Percentiles rank a stretch among this genome's conserved stretches.
These are phyloP conservation scores for Acrasis kona DNA, from an alignment of 78 protist genomes.

Conservation along the genomic window DNA sequence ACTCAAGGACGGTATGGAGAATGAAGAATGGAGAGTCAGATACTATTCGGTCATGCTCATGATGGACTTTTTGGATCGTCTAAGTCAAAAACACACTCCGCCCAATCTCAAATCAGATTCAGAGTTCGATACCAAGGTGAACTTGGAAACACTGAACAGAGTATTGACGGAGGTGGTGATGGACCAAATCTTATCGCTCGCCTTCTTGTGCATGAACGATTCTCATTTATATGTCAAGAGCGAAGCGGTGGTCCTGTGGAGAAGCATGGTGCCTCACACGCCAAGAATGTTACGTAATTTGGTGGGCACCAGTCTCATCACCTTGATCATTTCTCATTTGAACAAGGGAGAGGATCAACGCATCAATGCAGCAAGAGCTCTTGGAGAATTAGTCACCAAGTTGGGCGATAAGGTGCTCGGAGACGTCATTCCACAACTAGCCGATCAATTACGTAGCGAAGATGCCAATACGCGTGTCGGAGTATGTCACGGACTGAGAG, in stretches of 20 bases:
- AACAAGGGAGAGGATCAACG: not conserved
- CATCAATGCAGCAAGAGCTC: constrained; percentile 49
- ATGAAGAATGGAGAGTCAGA: constrained; percentile 79
- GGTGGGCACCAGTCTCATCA: not conserved
- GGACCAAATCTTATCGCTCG: not conserved
- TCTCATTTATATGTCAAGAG: not conserved
- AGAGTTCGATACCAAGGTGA: not conserved
- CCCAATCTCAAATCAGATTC: too few species aligned
- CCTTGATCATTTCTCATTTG: not conserved
- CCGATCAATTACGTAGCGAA: not conserved
- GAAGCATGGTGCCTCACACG: not conserved
- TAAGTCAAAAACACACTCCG: too few species aligned
- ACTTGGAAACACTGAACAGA: not conserved
- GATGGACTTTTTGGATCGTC: constrained; percentile 55
- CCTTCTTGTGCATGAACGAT: not conserved
- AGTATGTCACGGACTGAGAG: constrained; percentile 75
- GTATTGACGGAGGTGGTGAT: not conserved
- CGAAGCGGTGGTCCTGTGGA: not conserved
- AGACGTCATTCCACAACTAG: constrained; percentile 58
- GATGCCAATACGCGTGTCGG: constrained; percentile 52
- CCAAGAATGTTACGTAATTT: not conserved
- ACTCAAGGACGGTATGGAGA: constrained; percentile 55
- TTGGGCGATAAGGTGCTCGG: constrained; percentile 70
- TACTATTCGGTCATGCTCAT: constrained; percentile 61
- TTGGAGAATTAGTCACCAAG: constrained; percentile 80